Conservation (phyloP, 352 stramenopile genomes). For the Phytophthora meadii region DNA sequence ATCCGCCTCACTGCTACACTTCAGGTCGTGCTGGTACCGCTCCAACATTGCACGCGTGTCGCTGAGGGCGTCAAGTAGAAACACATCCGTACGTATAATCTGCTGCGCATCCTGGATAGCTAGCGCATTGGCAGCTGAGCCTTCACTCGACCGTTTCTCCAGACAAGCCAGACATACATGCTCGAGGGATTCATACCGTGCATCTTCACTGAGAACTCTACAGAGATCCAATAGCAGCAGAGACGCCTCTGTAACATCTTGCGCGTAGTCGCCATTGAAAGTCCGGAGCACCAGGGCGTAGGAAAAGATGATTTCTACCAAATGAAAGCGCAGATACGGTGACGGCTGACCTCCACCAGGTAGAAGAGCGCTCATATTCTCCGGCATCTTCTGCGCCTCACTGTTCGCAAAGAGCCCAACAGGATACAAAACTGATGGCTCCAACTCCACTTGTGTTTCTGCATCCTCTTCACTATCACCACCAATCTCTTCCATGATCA, state of each 20-base stretch:
- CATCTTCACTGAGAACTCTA: constrained; percentile 54
- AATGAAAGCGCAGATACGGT: constrained; percentile 57
- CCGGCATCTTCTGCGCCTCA: constrained; percentile 44
- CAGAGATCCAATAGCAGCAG: constrained; percentile 55
- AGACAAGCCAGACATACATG: constrained; percentile 54
- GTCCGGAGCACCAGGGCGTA: constrained; percentile 73
- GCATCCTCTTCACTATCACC: constrained; percentile 8
- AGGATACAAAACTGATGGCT: constrained; percentile 46
- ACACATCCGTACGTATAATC: constrained; percentile 50
- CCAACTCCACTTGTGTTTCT: constrained; percentile 6
- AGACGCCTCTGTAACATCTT: constrained; percentile 62
- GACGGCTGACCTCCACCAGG: constrained; percentile 38
- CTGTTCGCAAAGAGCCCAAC: constrained; percentile 54
- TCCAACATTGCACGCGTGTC: constrained; percentile 58
- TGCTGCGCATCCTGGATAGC: constrained; percentile 52
- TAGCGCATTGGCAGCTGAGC: constrained; percentile 27
- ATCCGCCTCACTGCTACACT: constrained; percentile 3
- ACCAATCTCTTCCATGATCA: constrained; percentile 62
- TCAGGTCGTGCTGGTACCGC: constrained; percentile 37
- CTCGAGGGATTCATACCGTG: constrained; percentile 54
- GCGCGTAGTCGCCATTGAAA: constrained; percentile 81
- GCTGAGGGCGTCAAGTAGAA: constrained; percentile 71
- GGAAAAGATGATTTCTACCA: constrained; percentile 74
- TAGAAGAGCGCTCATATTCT: constrained; percentile 43
- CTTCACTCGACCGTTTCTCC: constrained; percentile 31